phyloP scores from a whole-genome alignment of 139 green algal genomes.

The Chlamydomonas sphaeroides region DNA sequence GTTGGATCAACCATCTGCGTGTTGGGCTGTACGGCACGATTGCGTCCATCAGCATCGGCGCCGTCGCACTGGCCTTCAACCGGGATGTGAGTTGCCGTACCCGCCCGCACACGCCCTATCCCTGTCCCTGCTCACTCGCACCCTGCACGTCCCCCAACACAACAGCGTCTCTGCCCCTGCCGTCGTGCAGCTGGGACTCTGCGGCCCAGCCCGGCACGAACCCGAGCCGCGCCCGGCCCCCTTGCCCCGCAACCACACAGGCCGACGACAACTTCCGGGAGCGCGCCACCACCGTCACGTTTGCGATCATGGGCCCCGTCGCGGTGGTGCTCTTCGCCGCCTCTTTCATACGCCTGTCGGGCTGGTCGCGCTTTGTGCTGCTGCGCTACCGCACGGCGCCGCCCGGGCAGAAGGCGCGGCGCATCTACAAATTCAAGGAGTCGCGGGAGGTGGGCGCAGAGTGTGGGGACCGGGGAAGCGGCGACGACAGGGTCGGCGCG shows the following conservation, averaged over 20 bases:
- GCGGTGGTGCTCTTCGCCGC: neutral
- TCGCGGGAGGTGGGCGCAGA: constrained; percentile 38
- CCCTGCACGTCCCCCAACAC: no score
- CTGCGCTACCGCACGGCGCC: constrained; percentile 32
- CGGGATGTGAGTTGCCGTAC: neutral
- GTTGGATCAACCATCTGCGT: constrained; percentile 35
- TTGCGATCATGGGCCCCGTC: neutral
- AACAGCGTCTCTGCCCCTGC: no score
- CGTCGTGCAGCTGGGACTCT: no score
- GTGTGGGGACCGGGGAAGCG: no score
- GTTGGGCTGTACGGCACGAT: constrained; percentile 25
- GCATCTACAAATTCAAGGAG: constrained; percentile 57
- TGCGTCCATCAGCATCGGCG: neutral
- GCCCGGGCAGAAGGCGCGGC: constrained; percentile 31
- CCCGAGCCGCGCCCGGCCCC: no score
- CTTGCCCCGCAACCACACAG: neutral
- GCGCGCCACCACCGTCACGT: constrained; percentile 1
- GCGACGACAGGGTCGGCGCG: no score
- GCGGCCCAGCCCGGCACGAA: no score
- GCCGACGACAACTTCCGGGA: neutral
- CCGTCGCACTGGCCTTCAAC: neutral
- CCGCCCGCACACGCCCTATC: no score
- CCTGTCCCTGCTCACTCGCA: no score
- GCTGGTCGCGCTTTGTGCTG: constrained; percentile 26
- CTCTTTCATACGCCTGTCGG: constrained; percentile 25